phyloP scores from a whole-genome alignment of 208 protist species.

The Angomonas desouzai region DNA sequence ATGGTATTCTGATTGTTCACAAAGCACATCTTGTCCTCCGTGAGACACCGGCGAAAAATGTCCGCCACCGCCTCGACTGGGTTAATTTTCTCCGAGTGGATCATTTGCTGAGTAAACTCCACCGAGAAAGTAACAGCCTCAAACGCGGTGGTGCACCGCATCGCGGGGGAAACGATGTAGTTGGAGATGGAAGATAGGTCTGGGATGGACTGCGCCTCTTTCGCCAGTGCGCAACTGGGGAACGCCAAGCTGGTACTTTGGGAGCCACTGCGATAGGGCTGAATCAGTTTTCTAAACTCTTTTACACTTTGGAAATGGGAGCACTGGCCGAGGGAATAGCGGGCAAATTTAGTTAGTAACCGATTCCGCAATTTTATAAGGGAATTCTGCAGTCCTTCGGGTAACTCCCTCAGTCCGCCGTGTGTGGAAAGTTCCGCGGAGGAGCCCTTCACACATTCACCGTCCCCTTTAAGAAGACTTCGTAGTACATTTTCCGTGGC shows the following conservation, averaged over 20 bases:
- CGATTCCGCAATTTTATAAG: not conserved
- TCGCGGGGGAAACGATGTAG: conserved; percentile 51
- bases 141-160: conserved; percentile 54
- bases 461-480: not conserved
- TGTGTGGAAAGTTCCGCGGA: not conserved
- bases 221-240: conserved; percentile 17
- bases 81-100: conserved; percentile 42
- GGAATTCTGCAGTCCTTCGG: not conserved
- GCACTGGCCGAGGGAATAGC: not conserved
- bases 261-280: not conserved
- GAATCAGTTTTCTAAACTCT: not conserved
- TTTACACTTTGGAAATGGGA: not conserved
- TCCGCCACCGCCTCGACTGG: conserved; percentile 43
- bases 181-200: conserved; percentile 34
- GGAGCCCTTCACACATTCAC: not conserved
- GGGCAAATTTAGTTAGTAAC: not conserved
- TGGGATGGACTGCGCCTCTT: conserved; percentile 8
- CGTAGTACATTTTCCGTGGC: not conserved
- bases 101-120: conserved; percentile 71
- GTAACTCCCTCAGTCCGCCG: not conserved
- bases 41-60: conserved; percentile 63
- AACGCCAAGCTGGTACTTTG: not conserved
- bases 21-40: conserved; percentile 79
- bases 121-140: conserved; percentile 45
- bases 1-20: conserved; percentile 29